Conservation (phyloP, 257 asterid species). For the Apocynum venetum region DNA sequence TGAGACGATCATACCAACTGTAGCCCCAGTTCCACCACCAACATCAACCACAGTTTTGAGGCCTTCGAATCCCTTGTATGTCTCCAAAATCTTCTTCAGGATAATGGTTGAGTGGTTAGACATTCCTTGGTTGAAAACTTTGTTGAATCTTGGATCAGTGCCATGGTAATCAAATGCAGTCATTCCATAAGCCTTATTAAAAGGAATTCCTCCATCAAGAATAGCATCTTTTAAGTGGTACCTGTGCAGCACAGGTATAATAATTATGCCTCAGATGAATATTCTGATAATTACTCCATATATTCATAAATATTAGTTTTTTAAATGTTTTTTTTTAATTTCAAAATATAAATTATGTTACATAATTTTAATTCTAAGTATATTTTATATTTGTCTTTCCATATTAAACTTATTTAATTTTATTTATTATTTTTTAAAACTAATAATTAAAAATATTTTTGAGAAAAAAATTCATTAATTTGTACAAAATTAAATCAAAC, state of each 20-base stretch:
- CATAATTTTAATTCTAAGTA: too few species aligned
- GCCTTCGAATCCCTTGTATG: constrained; percentile 62
- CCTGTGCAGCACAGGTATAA: constrained; percentile 29
- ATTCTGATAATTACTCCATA: too few species aligned
- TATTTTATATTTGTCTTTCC: too few species aligned
- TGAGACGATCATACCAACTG: constrained; percentile 61
- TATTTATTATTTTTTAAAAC: too few species aligned
- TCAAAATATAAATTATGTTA: too few species aligned
- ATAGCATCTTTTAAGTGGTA: constrained; percentile 79
- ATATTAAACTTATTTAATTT: too few species aligned
- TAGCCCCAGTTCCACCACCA: constrained; percentile 87
- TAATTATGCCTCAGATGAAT: too few species aligned
- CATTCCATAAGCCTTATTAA: constrained; percentile 85
- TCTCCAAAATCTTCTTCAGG: constrained; percentile 69
- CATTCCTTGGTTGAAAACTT: constrained; percentile 81
- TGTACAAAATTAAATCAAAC: too few species aligned
- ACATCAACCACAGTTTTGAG: constrained; percentile 76
- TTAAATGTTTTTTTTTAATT: too few species aligned
- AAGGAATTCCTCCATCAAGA: constrained; percentile 84
- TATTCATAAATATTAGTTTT: too few species aligned
- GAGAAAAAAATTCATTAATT: too few species aligned
- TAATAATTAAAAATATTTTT: too few species aligned
- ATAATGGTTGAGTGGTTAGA: constrained; percentile 62
- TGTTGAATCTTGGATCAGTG: constrained; percentile 70
- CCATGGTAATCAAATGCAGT: constrained; percentile 76